Evolutionary conservation across 257 asterid species (phyloP).

Genomic region (Salvia splendens): DNA sequence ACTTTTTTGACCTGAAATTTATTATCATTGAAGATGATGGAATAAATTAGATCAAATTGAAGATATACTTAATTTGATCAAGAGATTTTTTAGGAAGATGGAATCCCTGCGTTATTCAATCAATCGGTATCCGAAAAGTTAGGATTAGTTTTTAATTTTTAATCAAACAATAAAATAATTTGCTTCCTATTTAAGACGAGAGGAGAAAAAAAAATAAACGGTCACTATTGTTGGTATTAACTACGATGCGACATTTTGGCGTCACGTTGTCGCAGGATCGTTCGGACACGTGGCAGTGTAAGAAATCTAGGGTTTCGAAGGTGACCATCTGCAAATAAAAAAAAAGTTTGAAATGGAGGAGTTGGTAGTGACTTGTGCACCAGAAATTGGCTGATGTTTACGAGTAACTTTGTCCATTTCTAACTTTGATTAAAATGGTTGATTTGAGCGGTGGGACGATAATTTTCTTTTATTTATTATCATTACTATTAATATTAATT

Average conservation of each 20-base stretch:
- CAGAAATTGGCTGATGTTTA: conserved; percentile 28
- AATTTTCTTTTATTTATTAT: neutral
- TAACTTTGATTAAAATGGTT: conserved; percentile 2
- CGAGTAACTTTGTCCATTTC: conserved; percentile 22
- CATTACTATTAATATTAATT: too few species aligned
- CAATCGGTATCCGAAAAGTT: neutral
- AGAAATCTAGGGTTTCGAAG: conserved; percentile 26
- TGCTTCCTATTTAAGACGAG: conserved; percentile 10
- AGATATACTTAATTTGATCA: neutral
- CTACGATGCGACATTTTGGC: conserved; percentile 6
- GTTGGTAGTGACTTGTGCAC: conserved; percentile 27
- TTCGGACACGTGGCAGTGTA: conserved; percentile 30
- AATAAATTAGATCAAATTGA: neutral
- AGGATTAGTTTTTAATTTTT: neutral
- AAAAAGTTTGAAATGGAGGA: conserved; percentile 8
- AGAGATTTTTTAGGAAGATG: neutral
- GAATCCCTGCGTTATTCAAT: conserved; percentile 8
- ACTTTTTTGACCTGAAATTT: neutral
- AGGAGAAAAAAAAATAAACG: neutral
- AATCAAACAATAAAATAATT: neutral
- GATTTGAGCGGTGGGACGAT: conserved; percentile 42
- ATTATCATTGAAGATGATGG: neutral
- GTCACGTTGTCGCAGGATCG: conserved; percentile 32
- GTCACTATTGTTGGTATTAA: neutral
- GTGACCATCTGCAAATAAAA: conserved; percentile 32